Percentiles rank a stretch among this genome's conserved stretches.
Evolutionary conservation across 441 rosid species (phyloP).

Genomic region (Jatropha podagrica): DNA sequence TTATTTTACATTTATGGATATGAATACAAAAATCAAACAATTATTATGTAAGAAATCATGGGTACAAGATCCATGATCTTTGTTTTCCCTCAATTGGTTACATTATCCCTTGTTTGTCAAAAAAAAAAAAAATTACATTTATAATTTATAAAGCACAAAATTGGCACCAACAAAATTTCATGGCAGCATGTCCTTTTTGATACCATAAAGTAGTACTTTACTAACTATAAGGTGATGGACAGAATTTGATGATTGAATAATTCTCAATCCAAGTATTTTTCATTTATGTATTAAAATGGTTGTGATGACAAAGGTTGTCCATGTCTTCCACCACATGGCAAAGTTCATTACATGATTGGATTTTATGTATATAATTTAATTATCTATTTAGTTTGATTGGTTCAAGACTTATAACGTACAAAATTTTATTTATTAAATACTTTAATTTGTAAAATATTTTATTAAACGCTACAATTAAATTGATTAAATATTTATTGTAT

Average conservation of each 20-base stretch:
- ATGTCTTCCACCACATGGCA: background rate
- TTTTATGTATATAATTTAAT: background rate
- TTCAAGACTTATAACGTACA: no score
- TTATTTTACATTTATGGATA: no score
- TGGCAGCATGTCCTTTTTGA: background rate
- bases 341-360: background rate
- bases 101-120: background rate
- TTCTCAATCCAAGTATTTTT: no score
- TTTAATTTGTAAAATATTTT: no score
- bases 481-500: no score
- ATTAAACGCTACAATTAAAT: no score
- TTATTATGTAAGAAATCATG: no score
- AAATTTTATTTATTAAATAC: no score
- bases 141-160: background rate
- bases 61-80: no score
- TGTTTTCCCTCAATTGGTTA: no score
- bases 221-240: background rate
- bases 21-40: no score
- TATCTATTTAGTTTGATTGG: background rate
- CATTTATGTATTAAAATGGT: background rate
- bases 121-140: no score
- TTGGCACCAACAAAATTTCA: background rate
- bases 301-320: background rate
- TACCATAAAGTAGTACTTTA: background rate
- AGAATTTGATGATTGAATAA: background rate